phyloP scores from a whole-genome alignment of 805 yeast species.

The Brettanomyces naardenensis region DNA sequence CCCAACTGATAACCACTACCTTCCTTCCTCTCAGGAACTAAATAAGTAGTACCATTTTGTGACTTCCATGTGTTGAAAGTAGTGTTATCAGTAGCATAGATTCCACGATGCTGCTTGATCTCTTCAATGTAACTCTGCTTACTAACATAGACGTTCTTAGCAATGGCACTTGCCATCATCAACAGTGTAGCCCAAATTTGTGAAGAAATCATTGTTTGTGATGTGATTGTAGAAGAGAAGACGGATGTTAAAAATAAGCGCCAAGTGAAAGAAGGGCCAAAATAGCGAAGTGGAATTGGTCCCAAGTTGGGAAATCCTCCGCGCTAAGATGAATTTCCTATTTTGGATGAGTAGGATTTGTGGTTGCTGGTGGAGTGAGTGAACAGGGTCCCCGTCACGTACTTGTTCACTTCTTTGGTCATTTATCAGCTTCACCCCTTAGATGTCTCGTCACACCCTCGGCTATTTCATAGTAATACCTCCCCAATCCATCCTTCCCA shows the following conservation, averaged over 20 bases:
- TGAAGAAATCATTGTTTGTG: background rate
- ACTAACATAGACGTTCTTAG: background rate
- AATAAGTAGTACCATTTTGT: conserved; percentile 16
- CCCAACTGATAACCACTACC: conserved; percentile 1
- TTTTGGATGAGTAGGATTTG: too few relatives aligned
- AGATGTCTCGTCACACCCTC: too few relatives aligned
- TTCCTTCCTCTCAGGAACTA: conserved; percentile 15
- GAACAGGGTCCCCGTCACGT: too few relatives aligned
- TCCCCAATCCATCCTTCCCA: conserved; percentile 27
- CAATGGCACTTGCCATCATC: background rate
- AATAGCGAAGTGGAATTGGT: too few relatives aligned
- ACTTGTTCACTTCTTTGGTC: too few relatives aligned
- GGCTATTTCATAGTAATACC: conserved; percentile 45
- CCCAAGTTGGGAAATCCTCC: too few relatives aligned
- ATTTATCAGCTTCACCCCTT: too few relatives aligned
- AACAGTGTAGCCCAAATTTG: background rate
- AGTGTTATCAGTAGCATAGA: conserved; percentile 9
- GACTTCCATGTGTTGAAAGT: conserved; percentile 21
- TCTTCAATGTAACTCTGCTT: background rate
- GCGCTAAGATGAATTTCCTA: too few relatives aligned
- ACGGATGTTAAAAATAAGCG: too few relatives aligned
- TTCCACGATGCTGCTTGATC: conserved; percentile 8
- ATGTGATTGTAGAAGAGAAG: too few relatives aligned
- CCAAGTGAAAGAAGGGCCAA: too few relatives aligned
- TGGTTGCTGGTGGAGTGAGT: too few relatives aligned